Percentiles rank a stretch among this genome's conserved stretches.
phyloP scores from a whole-genome alignment of 2,329 filamentous ascomycete genomes.

The Sarocladium oryzae region DNA sequence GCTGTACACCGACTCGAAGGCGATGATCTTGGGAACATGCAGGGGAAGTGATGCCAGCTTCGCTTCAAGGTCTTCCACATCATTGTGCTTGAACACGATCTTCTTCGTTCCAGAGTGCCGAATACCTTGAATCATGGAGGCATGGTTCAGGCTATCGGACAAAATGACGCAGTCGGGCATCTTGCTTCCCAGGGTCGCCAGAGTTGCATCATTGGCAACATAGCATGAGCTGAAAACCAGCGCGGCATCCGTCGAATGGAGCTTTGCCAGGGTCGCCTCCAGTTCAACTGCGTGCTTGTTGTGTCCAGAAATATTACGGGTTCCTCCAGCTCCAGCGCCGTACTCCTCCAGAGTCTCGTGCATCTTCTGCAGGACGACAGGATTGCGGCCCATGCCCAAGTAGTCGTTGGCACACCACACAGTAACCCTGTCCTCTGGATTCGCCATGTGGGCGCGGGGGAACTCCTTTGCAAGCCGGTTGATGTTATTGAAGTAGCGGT shows the following conservation, averaged over 20 bases:
- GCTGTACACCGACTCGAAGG: conserved; percentile 97
- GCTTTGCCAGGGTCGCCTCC: conserved; percentile 73
- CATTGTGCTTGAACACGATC: conserved; percentile 98
- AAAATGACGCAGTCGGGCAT: conserved; percentile 94
- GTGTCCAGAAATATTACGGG: conserved; percentile 95
- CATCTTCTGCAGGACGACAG: conserved; percentile 81
- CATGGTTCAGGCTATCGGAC: conserved; percentile 96
- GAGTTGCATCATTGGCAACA: conserved; percentile 93
- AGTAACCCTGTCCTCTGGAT: conserved; percentile 77
- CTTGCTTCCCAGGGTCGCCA: conserved; percentile 95
- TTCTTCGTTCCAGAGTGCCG: conserved; percentile 95
- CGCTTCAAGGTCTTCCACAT: conserved; percentile 83
- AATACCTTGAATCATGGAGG: conserved; percentile 99
- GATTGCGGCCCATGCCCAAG: conserved; percentile 93
- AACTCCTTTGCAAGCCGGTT: conserved; percentile 96
- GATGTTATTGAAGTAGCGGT: conserved; percentile 99
- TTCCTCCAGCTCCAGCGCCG: conserved; percentile 90
- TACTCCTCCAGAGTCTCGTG: conserved; percentile 92
- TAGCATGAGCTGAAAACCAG: conserved; percentile 97
- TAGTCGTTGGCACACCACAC: conserved; percentile 99
- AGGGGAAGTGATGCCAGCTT: conserved; percentile 85
- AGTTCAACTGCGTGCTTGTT: conserved; percentile 88
- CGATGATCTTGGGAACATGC: conserved; percentile 91
- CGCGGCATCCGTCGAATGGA: conserved; percentile 88
- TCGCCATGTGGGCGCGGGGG: conserved; percentile 85